Evolutionary conservation across 169 alveolate genomes (phyloP), one percentile per base, ranked within the genome.

Genomic region (Cardiosporidium cionae): DNA sequence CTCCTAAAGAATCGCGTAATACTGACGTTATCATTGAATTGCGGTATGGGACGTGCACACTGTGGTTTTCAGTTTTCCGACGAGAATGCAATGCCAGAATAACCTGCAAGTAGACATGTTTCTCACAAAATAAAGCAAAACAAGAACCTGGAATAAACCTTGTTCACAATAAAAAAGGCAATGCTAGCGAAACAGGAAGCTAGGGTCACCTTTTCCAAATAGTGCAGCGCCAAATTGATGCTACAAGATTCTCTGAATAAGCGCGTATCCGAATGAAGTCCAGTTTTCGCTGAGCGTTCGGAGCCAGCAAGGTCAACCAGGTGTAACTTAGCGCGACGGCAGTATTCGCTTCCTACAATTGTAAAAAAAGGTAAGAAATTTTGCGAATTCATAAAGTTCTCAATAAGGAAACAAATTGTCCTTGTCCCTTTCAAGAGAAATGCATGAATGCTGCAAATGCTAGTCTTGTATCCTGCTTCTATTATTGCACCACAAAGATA

Each of bases 261-360:
- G 63, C 86, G 83, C 1, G 93, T 94, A 28, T 89, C 89, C n/a
- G 74, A 76, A 7, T 53, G 32, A 33, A 87, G 84, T 23, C 93
- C 94, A 2, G 97, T 89, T 69, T 90, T 87, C 37, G 89, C 82
- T n/a, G 90, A 91, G 52, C 96, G 84, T 84, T 95, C 98, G 31
- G 96, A 89, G 7, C 98, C 98, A 1, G 97, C 94, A 35, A 93
- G 88, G 86, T 95, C 98, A 6, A 95, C 98, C 52, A 95, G 80
- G 77, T 94, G 96, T 23, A 93, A 78, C 84, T 91, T 95, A 5
- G 96, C 88, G 23, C 91, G 88, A 3, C 94, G 87, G 34, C 90
- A 92, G 25, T 85, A 88, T 82, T 92, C 94, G 27, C 86, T 84
- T 52, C 96, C 96, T 22, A 82, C 78, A 71, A 86, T 16, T 44